Percentiles rank a stretch among this genome's conserved stretches.
These are phyloP conservation scores for Fusarium multiceps DNA, from an alignment of 2,329 filamentous ascomycete genomes.

Conservation along the genomic window DNA sequence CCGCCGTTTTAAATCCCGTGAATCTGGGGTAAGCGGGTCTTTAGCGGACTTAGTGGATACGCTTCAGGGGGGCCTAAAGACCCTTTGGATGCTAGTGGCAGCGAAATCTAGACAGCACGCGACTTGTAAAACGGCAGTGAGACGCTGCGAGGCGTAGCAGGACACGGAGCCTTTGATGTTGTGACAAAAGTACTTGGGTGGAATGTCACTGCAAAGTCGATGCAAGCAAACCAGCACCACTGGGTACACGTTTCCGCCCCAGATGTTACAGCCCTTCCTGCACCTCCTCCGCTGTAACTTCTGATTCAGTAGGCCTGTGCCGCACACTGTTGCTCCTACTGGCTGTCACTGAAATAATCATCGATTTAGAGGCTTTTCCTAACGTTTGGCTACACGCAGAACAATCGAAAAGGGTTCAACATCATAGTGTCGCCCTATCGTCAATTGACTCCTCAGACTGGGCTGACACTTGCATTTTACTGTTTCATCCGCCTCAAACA, in stretches of 20 bases:
- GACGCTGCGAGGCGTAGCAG: constrained; percentile 9
- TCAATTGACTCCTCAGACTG: constrained; percentile 16
- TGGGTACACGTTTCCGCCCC: constrained; percentile 3
- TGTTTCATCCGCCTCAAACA: background rate
- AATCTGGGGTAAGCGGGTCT: constrained; percentile 39
- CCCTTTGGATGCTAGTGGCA: constrained; percentile 22
- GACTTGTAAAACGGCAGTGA: constrained; percentile 20
- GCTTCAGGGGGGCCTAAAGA: constrained; percentile 14
- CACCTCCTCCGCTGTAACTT: background rate
- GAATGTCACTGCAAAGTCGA: background rate
- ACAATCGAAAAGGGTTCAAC: constrained; percentile 5
- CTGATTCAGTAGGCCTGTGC: constrained; percentile 1
- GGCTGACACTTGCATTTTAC: constrained; percentile 32
- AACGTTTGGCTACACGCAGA: background rate
- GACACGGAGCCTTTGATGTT: background rate
- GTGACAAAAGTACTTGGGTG: background rate
- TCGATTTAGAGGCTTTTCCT: background rate
- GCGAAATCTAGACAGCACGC: constrained; percentile 10
- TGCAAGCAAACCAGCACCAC: background rate
- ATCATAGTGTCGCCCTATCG: background rate
- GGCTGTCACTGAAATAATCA: background rate
- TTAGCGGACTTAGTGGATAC: constrained; percentile 31
- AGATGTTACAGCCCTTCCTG: background rate
- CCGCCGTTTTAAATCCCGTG: constrained; percentile 25
- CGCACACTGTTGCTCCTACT: constrained; percentile 7